A percentile compares a stretch with the other conserved stretches of the same genome.
phyloP scores from a whole-genome alignment of 1,139 yeast species.

The Saccharomycopsis hybrid region DNA sequence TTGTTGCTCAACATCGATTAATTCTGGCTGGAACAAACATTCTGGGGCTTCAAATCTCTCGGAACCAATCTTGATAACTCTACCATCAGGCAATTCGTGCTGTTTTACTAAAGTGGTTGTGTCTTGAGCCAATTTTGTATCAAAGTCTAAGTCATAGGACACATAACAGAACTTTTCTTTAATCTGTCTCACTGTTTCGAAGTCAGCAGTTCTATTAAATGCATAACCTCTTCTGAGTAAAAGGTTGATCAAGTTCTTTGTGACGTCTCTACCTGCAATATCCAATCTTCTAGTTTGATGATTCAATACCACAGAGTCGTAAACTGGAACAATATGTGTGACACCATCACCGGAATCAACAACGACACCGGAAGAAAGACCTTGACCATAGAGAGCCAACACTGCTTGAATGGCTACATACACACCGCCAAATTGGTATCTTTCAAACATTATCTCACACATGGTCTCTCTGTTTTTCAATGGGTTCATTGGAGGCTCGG shows the following conservation, averaged over 20 bases:
- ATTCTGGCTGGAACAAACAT: slow-evolving; percentile 92
- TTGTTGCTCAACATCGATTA: slow-evolving; percentile 96
- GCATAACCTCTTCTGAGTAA: slow-evolving; percentile 95
- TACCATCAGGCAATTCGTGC: slow-evolving; percentile 94
- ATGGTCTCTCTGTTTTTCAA: slow-evolving; percentile 84
- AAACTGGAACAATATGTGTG: slow-evolving; percentile 96
- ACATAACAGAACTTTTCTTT: slow-evolving; percentile 95
- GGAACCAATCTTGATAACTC: slow-evolving; percentile 88
- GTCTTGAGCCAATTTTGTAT: slow-evolving; percentile 80
- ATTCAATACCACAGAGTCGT: slow-evolving; percentile 90
- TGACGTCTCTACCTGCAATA: slow-evolving; percentile 97
- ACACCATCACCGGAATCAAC: slow-evolving; percentile 96
- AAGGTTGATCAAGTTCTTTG: slow-evolving; percentile 85
- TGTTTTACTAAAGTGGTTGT: slow-evolving; percentile 89
- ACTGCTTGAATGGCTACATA: slow-evolving; percentile 99
- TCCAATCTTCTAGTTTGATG: slow-evolving; percentile 89
- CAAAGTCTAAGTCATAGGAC: slow-evolving; percentile 87
- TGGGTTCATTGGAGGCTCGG: slow-evolving; percentile 99
- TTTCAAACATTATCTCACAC: slow-evolving; percentile 98
- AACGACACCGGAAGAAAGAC: slow-evolving; percentile 95
- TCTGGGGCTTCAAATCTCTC: slow-evolving; percentile 98
- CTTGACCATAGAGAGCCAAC: slow-evolving; percentile 94
- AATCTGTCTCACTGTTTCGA: slow-evolving; percentile 96
- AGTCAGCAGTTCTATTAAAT: slow-evolving; percentile 96
- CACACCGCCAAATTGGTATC: slow-evolving; percentile 91